Evolutionary conservation across 2,329 filamentous ascomycete genomes (phyloP), one percentile per base, ranked within the genome.

Genomic region (Aspergillus sp.): DNA sequence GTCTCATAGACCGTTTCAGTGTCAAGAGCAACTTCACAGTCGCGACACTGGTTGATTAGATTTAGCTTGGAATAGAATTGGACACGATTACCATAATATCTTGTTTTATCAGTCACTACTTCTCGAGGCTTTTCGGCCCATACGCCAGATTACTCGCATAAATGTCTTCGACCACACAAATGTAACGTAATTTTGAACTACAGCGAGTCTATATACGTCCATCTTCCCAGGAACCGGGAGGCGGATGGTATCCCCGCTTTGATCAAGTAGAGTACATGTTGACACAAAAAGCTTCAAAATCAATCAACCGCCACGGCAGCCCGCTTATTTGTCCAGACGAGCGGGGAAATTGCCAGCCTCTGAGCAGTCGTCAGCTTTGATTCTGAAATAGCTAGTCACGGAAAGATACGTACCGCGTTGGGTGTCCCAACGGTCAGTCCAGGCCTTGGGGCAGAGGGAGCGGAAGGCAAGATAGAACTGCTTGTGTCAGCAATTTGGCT

Each of bases 401-500:
- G 40, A 14, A 14, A 17, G 17, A 43, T 14, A 79, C 88, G 72
- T 81, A 95, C 90, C 90, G 78, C 94, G 89, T 82, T 97, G 94
- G 70, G 94, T 90, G 73, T 99, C 93, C 94, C 94, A 99, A 79
- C 94, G 85, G 77, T 87, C 79, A 73, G 88, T 88, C 94, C 94
- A 99, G 71, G 85, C 84, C 76, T 89, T 94, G 67, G 95, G 94
- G 88, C 95, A 99, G 63, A 99, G 86, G 64, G 94, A 96, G 76
- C 90, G 88, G 83, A 96, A 99, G 67, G 94, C 91, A 69, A 95
- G 85, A 82, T 86, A 90, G 84, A 99, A 99, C 93, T 99, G 26
- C 8, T 30, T 11, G 26, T 3, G 10, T 30, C 10, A 30, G 26
- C 26, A 8, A 22, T 30, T 30, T 30, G 26, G 26, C 9, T 11